Evolutionary conservation across 805 yeast species (phyloP), one percentile per base, ranked within the genome.

Genomic region (Wickerhamiella bombiphila): DNA sequence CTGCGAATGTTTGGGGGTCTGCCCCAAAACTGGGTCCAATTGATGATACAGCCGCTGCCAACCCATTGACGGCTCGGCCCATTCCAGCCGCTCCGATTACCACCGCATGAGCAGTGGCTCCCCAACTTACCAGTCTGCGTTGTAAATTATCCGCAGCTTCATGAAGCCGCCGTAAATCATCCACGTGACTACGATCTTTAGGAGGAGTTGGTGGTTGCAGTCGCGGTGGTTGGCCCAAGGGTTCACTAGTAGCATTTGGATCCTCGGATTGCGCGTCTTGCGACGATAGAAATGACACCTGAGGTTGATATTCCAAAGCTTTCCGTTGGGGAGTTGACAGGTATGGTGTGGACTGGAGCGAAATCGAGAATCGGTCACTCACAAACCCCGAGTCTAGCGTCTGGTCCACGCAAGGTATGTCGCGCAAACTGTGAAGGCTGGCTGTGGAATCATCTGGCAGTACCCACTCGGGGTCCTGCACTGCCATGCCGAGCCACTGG

Each of bases 371-470:
- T 7, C 33, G 33, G 9, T 30, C 33, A n/a, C 33, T 30, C 20
- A 16, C 43, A 34, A 32, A 38, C 7, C 35, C 44, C 14, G n/a
- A 32, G 22, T 45, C 49, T 9, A 33, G 34, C 3, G 49, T 41
- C 5, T 46, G 28, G 22, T 45, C 47, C 9, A 49, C 52, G 9
- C 40, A 39, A 3, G 54, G 53, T 26, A 50, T 49, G 24, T 50
- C 54, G 5, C 52, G 37, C 32, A 49, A 36, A 9, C 49, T 43
- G 16, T 40, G 43, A n/a, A 50, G 48, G n/a, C n/a, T n/a, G n/a
- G n/a, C n/a, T n/a, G n/a, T n/a, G n/a, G n/a, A n/a, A n/a, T n/a
- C n/a, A n/a, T n/a, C n/a, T n/a, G n/a, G n/a, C n/a, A n/a, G n/a
- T n/a, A n/a, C n/a, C n/a, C n/a, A n/a, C n/a, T n/a, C n/a, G n/a